These are phyloP conservation scores for Hirschioporus abietinus DNA, from an alignment of 768 basidiomycete species.

Conservation along the genomic window DNA sequence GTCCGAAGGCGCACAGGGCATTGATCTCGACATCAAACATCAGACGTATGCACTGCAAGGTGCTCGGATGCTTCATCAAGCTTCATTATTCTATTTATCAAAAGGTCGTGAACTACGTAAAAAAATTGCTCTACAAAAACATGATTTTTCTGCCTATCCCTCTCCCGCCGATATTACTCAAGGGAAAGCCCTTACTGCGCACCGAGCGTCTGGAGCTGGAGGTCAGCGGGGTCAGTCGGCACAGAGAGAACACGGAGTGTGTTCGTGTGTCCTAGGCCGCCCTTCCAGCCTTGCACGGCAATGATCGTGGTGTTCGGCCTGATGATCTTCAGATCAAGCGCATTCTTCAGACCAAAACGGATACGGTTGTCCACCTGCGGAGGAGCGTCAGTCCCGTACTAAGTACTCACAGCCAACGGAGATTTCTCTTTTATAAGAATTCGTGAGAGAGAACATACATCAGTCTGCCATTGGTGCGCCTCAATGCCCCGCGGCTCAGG, in stretches of 20 bases:
- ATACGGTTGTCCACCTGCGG: slow-evolving; percentile 81
- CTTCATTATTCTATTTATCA: neutral
- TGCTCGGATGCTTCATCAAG: neutral
- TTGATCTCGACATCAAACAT: neutral
- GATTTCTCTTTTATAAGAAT: neutral
- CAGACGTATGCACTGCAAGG: neutral
- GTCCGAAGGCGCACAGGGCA: neutral
- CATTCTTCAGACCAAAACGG: slow-evolving; percentile 82
- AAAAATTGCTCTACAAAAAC: neutral
- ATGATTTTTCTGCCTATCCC: neutral
- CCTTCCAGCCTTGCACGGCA: slow-evolving; percentile 99
- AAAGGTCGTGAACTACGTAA: neutral
- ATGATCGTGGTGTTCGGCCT: slow-evolving; percentile 84
- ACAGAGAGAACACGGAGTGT: slow-evolving; percentile 81
- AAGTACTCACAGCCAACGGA: neutral
- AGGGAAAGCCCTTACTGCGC: slow-evolving; percentile 10
- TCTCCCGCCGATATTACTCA: neutral
- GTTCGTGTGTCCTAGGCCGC: slow-evolving; percentile 94
- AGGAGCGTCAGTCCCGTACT: neutral
- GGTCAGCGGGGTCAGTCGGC: slow-evolving; percentile 74
- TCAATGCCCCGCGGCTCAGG: slow-evolving; percentile 87
- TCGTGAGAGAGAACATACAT: slow-evolving; percentile 49
- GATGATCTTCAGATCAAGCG: slow-evolving; percentile 80
- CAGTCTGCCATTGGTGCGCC: slow-evolving; percentile 92
- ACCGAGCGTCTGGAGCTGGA: slow-evolving; percentile 63